These are phyloP conservation scores for Apiospora sp. DNA, from an alignment of 2,329 filamentous ascomycete species.

Conservation along the genomic window DNA sequence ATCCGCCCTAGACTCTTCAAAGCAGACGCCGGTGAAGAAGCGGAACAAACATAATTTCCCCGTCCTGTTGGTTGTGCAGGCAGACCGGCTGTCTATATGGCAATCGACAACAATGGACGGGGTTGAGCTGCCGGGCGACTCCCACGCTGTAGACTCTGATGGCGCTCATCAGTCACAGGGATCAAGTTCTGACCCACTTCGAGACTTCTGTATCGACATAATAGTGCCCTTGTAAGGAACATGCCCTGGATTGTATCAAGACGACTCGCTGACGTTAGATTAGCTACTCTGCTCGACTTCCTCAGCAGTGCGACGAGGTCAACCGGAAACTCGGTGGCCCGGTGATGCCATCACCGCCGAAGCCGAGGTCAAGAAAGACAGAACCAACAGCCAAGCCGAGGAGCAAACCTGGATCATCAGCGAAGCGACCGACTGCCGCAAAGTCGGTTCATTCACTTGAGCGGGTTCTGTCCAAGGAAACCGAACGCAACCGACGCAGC, in stretches of 20 bases:
- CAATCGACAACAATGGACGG: conserved; percentile 75
- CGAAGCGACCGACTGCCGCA: conserved; percentile 54
- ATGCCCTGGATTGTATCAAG: too few relatives aligned
- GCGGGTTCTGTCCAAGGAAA: conserved; percentile 64
- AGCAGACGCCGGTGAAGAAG: conserved; percentile 57
- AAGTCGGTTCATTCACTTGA: conserved; percentile 63
- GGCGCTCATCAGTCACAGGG: conserved; percentile 49
- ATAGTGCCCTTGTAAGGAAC: conserved; percentile 76
- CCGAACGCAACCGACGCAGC: conserved; percentile 62
- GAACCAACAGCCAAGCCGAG: conserved; percentile 54
- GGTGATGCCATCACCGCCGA: conserved; percentile 62
- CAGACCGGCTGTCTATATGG: conserved; percentile 85
- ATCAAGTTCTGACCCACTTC: conserved; percentile 67
- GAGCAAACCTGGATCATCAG: conserved; percentile 59
- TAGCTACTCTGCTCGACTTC: conserved; percentile 79
- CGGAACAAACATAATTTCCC: conserved; percentile 69
- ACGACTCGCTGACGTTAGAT: conserved; percentile 43
- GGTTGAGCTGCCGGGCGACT: conserved; percentile 57
- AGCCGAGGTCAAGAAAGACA: conserved; percentile 56
- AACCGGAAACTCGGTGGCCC: conserved; percentile 82
- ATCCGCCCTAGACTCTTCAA: conserved; percentile 42
- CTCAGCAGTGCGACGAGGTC: conserved; percentile 72
- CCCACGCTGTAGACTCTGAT: conserved; percentile 47
- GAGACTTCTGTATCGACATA: conserved; percentile 82
- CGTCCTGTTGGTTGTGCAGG: conserved; percentile 73